A percentile compares a stretch with the other conserved stretches of the same genome.
These are phyloP conservation scores for Fusarium luffae DNA, from an alignment of 2,329 filamentous ascomycete species.

Conservation along the genomic window DNA sequence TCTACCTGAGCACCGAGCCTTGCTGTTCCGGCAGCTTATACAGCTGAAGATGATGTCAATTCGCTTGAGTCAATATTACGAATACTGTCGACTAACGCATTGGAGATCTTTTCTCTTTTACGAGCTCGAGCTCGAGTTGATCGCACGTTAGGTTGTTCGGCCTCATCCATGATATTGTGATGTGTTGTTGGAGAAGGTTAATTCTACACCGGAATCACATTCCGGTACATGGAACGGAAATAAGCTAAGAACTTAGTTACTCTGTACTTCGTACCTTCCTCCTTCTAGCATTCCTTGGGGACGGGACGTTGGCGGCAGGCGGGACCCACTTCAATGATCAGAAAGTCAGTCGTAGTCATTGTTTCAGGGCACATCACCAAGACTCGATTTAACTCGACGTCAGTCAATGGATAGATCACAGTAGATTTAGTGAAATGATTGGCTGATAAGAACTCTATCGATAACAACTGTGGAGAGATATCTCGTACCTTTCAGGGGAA, in stretches of 20 bases:
- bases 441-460: neutral
- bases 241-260: neutral
- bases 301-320: neutral
- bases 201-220: slow-evolving; percentile 2
- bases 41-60: slow-evolving; percentile 20
- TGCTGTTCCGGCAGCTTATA: slow-evolving; percentile 35
- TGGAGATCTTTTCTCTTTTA: slow-evolving; percentile 20
- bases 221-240: neutral
- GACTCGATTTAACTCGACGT: neutral
- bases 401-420: neutral
- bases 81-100: slow-evolving; percentile 6
- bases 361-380: neutral
- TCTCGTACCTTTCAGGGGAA: slow-evolving; percentile 24
- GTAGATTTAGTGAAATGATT: neutral
- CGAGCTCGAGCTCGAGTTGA: slow-evolving; percentile 8
- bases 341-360: neutral
- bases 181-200: neutral
- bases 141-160: neutral
- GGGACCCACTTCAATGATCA: neutral
- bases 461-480: neutral
- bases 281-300: neutral
- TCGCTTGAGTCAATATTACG: neutral
- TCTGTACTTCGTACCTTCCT: neutral
- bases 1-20: slow-evolving; percentile 34
- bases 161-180: slow-evolving; percentile 4